Evolutionary conservation across 805 yeast genomes (phyloP).

Genomic region (Metschnikowia aberdeeniae): DNA sequence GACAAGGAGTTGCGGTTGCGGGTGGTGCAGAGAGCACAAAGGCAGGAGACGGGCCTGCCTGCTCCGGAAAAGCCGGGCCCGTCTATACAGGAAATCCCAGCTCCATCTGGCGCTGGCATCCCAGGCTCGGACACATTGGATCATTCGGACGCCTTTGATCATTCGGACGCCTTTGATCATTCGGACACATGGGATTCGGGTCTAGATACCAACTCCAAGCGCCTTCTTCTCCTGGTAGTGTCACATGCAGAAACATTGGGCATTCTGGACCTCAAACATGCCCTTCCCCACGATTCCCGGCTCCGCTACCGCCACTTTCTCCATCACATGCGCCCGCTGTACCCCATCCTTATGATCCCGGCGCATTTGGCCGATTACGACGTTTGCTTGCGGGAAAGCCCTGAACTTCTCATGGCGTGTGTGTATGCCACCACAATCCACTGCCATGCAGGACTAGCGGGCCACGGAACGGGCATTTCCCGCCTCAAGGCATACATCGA

Average conservation of each 20-base stretch:
- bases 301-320: slow-evolving; percentile 33
- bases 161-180: too few species aligned
- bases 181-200: too few species aligned
- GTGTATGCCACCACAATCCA: slow-evolving; percentile 47
- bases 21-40: background rate
- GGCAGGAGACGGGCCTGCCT: background rate
- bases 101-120: too few species aligned
- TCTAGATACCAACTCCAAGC: too few species aligned
- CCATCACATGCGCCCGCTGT: slow-evolving; percentile 38
- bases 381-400: slow-evolving; percentile 38
- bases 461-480: slow-evolving; percentile 36
- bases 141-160: too few species aligned
- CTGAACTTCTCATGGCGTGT: slow-evolving; percentile 40
- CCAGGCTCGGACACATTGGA: too few species aligned
- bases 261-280: background rate
- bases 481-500: slow-evolving; percentile 43
- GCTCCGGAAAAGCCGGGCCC: background rate
- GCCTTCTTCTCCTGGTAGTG: background rate
- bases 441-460: slow-evolving; percentile 22
- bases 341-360: slow-evolving; percentile 48
- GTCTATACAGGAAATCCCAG: too few species aligned
- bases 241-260: background rate
- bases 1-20: slow-evolving; percentile 1
- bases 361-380: slow-evolving; percentile 31
- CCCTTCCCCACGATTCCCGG: slow-evolving; percentile 26